Percentiles rank a stretch among this genome's conserved stretches.
Conservation (phyloP, 768 basidiomycete species). For the Cyathus striatus region DNA sequence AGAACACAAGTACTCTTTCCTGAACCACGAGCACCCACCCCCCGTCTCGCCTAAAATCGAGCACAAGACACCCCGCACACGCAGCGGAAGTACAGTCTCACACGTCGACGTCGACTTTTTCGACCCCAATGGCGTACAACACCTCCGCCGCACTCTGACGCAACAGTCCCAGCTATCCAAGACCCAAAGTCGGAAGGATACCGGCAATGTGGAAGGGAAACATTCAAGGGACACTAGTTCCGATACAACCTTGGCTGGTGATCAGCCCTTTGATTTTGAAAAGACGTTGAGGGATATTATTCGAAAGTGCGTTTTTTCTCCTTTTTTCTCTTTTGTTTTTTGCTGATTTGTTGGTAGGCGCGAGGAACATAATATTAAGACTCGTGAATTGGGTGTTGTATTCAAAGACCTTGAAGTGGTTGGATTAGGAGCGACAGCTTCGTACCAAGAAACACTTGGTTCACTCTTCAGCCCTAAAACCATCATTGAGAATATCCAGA, state of each 20-base stretch:
- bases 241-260: constrained; percentile 3
- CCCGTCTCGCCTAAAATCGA: constrained; percentile 9
- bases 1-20: too few relatives aligned
- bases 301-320: constrained; percentile 26
- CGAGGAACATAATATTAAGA: constrained; percentile 38
- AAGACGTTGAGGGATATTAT: constrained; percentile 22
- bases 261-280: constrained; percentile 32
- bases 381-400: constrained; percentile 54
- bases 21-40: too few relatives aligned
- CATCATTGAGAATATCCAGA: constrained; percentile 38
- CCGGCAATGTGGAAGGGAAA: constrained; percentile 2
- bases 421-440: constrained; percentile 50
- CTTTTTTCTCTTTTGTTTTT: constrained; percentile 3
- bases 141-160: constrained; percentile 34
- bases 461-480: constrained; percentile 53
- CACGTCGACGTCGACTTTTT: constrained; percentile 46
- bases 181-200: constrained; percentile 9
- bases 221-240: constrained; percentile 19
- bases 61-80: constrained; percentile 18
- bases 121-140: constrained; percentile 46
- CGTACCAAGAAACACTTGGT: constrained; percentile 53
- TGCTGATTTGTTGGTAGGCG: constrained; percentile 26
- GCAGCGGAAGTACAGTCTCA: constrained; percentile 19
- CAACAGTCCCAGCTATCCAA: constrained; percentile 13
- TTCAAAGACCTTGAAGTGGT: constrained; percentile 58